Evolutionary conservation across 495 filamentous ascomycete genomes (phyloP), one percentile per base, ranked within the genome.

Genomic region (Aspergillus ellipticus): DNA sequence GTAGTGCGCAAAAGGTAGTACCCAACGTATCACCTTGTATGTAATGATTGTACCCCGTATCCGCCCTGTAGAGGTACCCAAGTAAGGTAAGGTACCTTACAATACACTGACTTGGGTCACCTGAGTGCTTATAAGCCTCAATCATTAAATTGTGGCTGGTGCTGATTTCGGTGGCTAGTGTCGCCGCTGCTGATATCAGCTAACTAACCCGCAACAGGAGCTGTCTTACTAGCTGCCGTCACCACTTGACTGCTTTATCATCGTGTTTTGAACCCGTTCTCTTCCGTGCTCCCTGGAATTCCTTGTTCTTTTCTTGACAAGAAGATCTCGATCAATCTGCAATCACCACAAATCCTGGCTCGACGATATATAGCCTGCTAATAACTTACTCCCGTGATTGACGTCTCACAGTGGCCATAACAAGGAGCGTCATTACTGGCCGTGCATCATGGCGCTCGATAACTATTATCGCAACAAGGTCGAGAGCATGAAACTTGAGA

Each of bases 391-490:
- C 5, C 21, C 29, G 39, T 42, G 26, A 48, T 21, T 42, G 26
- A 39, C 39, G 26, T 46, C 26, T 46, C 33, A 19, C 19, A 37
- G 42, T 46, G 26, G 47, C 42, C 41, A 33, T 42, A 35, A 20
- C 41, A 48, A 56, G 51, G 54, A 69, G 63, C 67, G 61, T 67
- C 64, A 68, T 63, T 64, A 57, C 50, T 62, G 28, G 39, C 54
- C 58, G 47, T 66, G 73, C 81, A 82, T 60, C 66, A 98, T 98
- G 94, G 91, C 93, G 82, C 88, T 99, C 76, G 94, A 97, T 75
- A 96, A 88, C 74, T 99, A 96, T 76, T 99, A 93, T 73, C 89
- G 91, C 79, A 97, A 97, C 76, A 99, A 99, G 82, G 96, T 99
- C 74, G 94, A 99, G 88, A 85, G 87, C 71, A 95, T 97, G 88